phyloP scores from a whole-genome alignment of 192 early-diverging fungal genomes.

The Rhizoclosmatium globosum region DNA sequence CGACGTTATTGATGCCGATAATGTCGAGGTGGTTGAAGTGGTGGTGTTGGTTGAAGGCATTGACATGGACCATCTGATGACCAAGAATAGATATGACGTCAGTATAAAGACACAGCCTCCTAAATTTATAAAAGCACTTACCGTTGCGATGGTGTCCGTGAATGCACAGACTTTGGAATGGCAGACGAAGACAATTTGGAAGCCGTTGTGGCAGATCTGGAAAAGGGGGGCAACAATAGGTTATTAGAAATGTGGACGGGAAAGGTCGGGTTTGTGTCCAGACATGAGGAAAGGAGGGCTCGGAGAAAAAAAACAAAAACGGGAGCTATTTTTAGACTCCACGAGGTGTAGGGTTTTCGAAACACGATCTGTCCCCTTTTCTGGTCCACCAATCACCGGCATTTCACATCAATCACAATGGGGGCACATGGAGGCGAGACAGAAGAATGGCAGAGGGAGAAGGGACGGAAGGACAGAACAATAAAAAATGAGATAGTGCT shows the following conservation, averaged over 20 bases:
- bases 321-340: conserved; percentile 3
- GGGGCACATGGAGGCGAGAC: no score
- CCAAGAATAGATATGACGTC: neutral
- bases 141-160: neutral
- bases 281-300: no score
- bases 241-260: neutral
- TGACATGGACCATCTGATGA: conserved; percentile 18
- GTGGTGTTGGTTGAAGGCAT: no score
- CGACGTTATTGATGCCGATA: neutral
- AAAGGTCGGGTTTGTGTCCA: neutral
- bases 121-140: neutral
- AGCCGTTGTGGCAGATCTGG: neutral
- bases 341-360: no score
- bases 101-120: neutral
- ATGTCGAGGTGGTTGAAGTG: neutral
- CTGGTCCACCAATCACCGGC: no score
- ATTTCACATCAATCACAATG: no score
- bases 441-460: no score
- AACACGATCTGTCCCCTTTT: no score
- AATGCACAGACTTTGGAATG: neutral
- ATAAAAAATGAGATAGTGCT: no score
- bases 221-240: neutral
- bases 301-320: neutral
- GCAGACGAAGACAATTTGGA: neutral
- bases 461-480: no score